A percentile compares a stretch with the other conserved stretches of the same genome.
Evolutionary conservation across 352 stramenopile species (phyloP).

Genomic region (Achlya hypogyna): DNA sequence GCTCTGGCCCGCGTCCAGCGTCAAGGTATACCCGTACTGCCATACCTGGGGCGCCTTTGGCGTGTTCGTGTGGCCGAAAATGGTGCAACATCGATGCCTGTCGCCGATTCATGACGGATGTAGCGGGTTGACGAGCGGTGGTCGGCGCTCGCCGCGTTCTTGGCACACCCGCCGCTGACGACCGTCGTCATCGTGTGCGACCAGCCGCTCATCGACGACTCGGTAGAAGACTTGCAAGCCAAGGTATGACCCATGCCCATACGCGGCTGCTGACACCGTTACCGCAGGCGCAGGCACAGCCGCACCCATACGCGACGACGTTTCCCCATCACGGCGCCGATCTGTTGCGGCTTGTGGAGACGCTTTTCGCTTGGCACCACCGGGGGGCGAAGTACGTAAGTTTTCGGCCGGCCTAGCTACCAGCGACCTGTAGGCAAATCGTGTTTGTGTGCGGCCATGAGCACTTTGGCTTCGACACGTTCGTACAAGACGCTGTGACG

Average conservation of each 20-base stretch:
- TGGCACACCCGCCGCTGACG: slow-evolving; percentile 14
- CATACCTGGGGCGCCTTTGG: slow-evolving; percentile 21
- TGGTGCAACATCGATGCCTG: background rate
- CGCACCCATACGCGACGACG: background rate
- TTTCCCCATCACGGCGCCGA: slow-evolving; percentile 21
- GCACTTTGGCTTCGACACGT: slow-evolving; percentile 8
- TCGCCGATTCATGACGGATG: background rate
- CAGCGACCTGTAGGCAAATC: background rate
- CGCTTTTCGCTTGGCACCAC: slow-evolving; percentile 22
- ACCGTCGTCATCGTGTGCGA: slow-evolving; percentile 21
- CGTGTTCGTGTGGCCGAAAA: slow-evolving; percentile 21
- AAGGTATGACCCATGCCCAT: slow-evolving; percentile 18
- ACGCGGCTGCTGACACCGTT: background rate
- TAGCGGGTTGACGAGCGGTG: slow-evolving; percentile 19
- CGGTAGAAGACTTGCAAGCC: slow-evolving; percentile 19
- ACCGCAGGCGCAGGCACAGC: background rate
- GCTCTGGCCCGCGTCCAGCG: slow-evolving; percentile 19
- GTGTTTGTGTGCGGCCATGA: slow-evolving; percentile 14
- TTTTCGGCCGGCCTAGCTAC: no score
- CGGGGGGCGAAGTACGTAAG: background rate
- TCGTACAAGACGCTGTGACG: slow-evolving; percentile 1
- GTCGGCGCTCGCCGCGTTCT: slow-evolving; percentile 11
- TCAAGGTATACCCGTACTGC: slow-evolving; percentile 19
- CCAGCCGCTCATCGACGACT: slow-evolving; percentile 22
- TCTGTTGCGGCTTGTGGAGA: slow-evolving; percentile 18